These are phyloP conservation scores for Phytophthora tentaculata DNA, from an alignment of 352 stramenopile genomes.

Conservation along the genomic window DNA sequence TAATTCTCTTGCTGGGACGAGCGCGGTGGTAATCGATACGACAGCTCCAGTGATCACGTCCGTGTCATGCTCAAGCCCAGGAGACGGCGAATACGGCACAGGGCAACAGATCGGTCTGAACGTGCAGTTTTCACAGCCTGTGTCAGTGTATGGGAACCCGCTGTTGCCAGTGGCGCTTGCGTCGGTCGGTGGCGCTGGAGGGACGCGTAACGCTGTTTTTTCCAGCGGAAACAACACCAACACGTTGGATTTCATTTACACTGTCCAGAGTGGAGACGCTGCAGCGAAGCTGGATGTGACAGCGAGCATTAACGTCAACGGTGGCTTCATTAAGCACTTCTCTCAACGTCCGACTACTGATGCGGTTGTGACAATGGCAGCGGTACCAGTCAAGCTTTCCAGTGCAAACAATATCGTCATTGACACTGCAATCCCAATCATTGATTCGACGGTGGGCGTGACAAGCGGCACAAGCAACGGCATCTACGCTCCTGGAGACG, in stretches of 20 bases:
- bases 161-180: constrained; percentile 56
- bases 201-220: constrained; percentile 50
- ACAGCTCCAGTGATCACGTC: constrained; percentile 65
- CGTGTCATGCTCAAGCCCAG: constrained; percentile 53
- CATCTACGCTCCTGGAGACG: constrained; percentile 74
- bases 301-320: constrained; percentile 61
- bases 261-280: constrained; percentile 64
- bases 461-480: constrained; percentile 54
- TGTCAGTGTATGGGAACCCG: constrained; percentile 70
- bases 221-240: constrained; percentile 73
- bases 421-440: constrained; percentile 57
- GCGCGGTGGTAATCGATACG: constrained; percentile 71
- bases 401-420: constrained; percentile 66
- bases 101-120: constrained; percentile 67
- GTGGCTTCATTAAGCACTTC: constrained; percentile 74
- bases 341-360: constrained; percentile 74
- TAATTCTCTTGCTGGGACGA: constrained; percentile 56
- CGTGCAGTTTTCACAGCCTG: constrained; percentile 65
- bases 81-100: constrained; percentile 71
- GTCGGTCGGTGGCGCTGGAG: constrained; percentile 43
- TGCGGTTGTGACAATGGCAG: constrained; percentile 51
- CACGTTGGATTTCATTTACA: constrained; percentile 72
- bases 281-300: constrained; percentile 59
- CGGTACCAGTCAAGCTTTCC: constrained; percentile 53
- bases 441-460: constrained; percentile 68